A percentile compares a stretch with the other conserved stretches of the same genome.
phyloP scores from a whole-genome alignment of 306 rosid species.

The Erythrophleum fordii region DNA sequence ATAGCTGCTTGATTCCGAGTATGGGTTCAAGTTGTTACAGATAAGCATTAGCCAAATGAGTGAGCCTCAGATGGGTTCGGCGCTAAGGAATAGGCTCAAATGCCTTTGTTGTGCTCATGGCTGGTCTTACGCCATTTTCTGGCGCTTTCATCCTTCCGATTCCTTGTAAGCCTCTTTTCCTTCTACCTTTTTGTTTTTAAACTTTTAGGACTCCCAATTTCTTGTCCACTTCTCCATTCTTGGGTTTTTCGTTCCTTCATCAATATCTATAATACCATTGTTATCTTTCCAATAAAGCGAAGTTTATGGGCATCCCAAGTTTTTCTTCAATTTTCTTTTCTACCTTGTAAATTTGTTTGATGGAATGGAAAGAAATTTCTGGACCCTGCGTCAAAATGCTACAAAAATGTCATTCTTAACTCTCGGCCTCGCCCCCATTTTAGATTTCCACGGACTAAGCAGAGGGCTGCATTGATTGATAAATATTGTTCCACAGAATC shows the following conservation, averaged over 20 bases:
- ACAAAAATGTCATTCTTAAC: not conserved
- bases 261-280: no score
- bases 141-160: conserved; percentile 70
- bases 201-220: not conserved
- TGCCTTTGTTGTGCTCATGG: conserved; percentile 61
- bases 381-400: not conserved
- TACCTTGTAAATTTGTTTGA: not conserved
- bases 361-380: not conserved
- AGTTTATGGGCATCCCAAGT: no score
- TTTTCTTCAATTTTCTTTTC: not conserved
- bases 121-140: conserved; percentile 86
- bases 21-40: not conserved
- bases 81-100: conserved; percentile 56
- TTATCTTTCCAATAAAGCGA: no score
- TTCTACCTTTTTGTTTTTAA: not conserved
- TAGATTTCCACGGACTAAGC: no score
- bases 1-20: not conserved
- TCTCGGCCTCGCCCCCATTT: not conserved
- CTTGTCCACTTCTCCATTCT: not conserved
- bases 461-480: no score
- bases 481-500: no score
- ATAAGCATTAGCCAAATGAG: not conserved
- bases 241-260: no score
- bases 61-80: conserved; percentile 34
- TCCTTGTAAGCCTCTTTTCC: conserved; percentile 55